phyloP scores from a whole-genome alignment of 1,284 basidiomycete species.

The Athelia psychrophila region DNA sequence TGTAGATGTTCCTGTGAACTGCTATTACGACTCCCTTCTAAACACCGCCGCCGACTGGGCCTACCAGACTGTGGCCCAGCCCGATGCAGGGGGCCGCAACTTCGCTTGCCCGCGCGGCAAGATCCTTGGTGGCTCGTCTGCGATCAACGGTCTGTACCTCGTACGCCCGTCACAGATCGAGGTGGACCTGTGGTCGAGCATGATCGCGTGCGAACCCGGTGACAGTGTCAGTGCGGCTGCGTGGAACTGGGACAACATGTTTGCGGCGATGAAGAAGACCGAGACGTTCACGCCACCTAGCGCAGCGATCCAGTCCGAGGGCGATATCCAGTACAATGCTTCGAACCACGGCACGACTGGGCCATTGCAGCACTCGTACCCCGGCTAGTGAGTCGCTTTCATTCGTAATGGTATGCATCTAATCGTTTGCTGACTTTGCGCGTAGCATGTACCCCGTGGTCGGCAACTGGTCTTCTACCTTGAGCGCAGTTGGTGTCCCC shows the following conservation, averaged over 20 bases:
- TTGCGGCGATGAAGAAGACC: slow-evolving; percentile 49
- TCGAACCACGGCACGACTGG: slow-evolving; percentile 43
- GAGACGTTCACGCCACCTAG: slow-evolving; percentile 43
- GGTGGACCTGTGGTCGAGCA: slow-evolving; percentile 50
- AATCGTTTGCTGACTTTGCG: neutral
- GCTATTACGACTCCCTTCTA: slow-evolving; percentile 48
- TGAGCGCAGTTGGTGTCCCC: slow-evolving; percentile 43
- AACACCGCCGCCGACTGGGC: slow-evolving; percentile 60
- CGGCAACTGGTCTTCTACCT: slow-evolving; percentile 49
- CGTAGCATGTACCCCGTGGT: slow-evolving; percentile 44
- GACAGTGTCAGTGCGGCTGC: slow-evolving; percentile 25
- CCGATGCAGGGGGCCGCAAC: slow-evolving; percentile 31
- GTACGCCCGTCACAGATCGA: slow-evolving; percentile 52
- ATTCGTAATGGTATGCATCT: slow-evolving; percentile 1
- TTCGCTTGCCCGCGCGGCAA: slow-evolving; percentile 62
- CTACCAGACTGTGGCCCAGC: slow-evolving; percentile 54
- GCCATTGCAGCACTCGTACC: slow-evolving; percentile 45
- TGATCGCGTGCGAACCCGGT: slow-evolving; percentile 34
- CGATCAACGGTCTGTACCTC: slow-evolving; percentile 73
- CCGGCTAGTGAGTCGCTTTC: slow-evolving; percentile 43
- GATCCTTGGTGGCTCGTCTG: slow-evolving; percentile 68
- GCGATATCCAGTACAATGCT: slow-evolving; percentile 37
- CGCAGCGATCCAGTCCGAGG: slow-evolving; percentile 28
- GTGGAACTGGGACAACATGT: slow-evolving; percentile 58
- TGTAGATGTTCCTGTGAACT: slow-evolving; percentile 38